Base-by-base conservation (phyloP, 2,329 filamentous ascomycete genomes). In the Penicillium corylophilum region DNA sequence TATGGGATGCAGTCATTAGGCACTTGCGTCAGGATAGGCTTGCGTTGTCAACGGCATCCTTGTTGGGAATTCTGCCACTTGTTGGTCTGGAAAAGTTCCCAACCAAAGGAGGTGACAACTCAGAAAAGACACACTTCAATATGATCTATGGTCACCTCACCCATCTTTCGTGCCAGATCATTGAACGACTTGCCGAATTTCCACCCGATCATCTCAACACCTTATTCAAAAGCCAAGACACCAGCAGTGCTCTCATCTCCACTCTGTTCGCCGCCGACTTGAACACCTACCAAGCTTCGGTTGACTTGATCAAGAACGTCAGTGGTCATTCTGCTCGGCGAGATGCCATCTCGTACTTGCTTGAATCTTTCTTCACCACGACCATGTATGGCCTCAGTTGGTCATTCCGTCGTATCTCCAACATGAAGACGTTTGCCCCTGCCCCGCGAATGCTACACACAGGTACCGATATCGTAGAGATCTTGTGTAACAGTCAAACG, bases 251-350 rank as follows among this genome's bases (percentile, higher is more conserved):
- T 33, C 80, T 96, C 38, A 84, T 96, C 41, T 86, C 87, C 4
- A 81, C 90, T 16, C 82, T 96, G 6, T 85, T 96, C 50, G 91
- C 91, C 39, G 89, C 90, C 15, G 87, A 95, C 60, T 78, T 88
- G 50, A 81, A 85, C 51, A 86, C 94, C 29, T 90, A 90, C 55
- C 87, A 92, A 66, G 87, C 89, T 15, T 86, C 89, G 1, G 82
- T 92, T 6, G 88, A 91, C 59, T 76, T 97, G 24, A 81, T 97
- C 58, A 96, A 96, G 71, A 84, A 84, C 31, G 83, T 93, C 62
- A 94, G 89, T 31, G 82, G 82, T 8, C 84, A 95, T 68, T 80
- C 80, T 47, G 80, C 78, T 53, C 77, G 84, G 50, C 74, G 79
- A 55, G 83, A 86, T 57, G 84, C 83, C 15, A 73, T 88, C 13